A percentile compares a stretch with the other conserved stretches of the same genome.
Conservation (phyloP, 1,284 basidiomycete genomes). For the Rhodotorula sp. region DNA sequence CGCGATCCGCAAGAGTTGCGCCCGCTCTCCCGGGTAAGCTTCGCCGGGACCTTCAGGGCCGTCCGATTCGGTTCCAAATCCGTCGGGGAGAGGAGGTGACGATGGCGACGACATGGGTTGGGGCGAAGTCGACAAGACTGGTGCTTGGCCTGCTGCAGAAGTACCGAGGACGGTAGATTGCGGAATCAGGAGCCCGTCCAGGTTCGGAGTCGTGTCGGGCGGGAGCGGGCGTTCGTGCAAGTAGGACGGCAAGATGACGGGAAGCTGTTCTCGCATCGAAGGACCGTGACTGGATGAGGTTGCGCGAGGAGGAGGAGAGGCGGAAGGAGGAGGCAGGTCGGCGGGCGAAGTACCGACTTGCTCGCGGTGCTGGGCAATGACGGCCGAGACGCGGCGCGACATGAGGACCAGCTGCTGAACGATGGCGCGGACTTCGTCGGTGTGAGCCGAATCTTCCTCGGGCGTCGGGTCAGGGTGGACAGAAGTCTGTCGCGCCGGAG, state of each 20-base stretch:
- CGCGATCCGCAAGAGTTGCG: constrained; percentile 26
- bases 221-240: background rate
- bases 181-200: constrained; percentile 17
- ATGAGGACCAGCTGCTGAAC: constrained; percentile 19
- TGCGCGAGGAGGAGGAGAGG: background rate
- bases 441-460: background rate
- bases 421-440: constrained; percentile 20
- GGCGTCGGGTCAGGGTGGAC: background rate
- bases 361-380: constrained; percentile 26
- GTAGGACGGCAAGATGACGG: constrained; percentile 7
- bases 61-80: background rate
- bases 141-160: background rate
- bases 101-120: background rate
- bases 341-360: background rate
- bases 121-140: background rate
- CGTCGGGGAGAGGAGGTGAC: background rate
- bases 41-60: background rate
- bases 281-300: too few species aligned
- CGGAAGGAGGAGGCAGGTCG: background rate
- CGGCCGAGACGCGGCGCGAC: constrained; percentile 22
- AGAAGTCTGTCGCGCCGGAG: too few species aligned
- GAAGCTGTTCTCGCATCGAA: background rate
- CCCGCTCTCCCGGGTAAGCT: constrained; percentile 26
- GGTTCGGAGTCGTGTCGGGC: constrained; percentile 3
- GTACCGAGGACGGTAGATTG: background rate